These are phyloP conservation scores for Acacia crassicarpa DNA, from an alignment of 306 rosid species.

Conservation along the genomic window DNA sequence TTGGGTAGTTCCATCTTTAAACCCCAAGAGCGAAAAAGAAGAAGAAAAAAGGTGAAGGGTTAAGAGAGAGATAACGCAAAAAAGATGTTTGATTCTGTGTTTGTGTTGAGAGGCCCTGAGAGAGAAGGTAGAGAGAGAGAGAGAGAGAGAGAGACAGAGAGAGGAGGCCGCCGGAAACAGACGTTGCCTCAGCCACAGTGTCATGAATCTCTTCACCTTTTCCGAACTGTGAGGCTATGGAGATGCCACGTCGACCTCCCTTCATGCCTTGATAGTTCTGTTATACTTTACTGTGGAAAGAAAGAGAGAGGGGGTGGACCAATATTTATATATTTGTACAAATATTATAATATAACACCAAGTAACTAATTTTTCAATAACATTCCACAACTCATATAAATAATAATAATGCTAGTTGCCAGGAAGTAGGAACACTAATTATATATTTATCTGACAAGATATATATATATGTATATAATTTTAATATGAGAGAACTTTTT, in stretches of 20 bases:
- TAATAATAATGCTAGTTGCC: no score
- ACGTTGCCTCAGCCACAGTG: slow-evolving; percentile 15
- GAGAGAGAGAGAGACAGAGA: neutral
- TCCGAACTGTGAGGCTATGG: slow-evolving; percentile 39
- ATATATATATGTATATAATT: no score
- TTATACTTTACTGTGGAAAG: no score
- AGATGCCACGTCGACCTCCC: slow-evolving; percentile 53
- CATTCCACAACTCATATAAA: no score
- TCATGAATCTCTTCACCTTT: slow-evolving; percentile 25
- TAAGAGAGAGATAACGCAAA: neutral
- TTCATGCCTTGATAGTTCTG: slow-evolving; percentile 4
- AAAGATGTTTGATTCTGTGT: neutral
- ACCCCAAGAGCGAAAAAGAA: neutral
- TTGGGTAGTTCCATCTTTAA: neutral
- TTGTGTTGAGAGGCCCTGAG: neutral
- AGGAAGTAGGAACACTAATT: no score
- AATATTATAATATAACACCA: no score
- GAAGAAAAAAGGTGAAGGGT: neutral
- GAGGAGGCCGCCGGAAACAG: slow-evolving; percentile 1
- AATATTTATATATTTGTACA: no score
- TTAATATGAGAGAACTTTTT: no score
- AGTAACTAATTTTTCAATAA: no score
- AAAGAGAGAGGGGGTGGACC: no score
- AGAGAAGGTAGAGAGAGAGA: neutral
- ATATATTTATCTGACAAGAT: no score